Base-by-base conservation (phyloP, 2,329 filamentous ascomycete species). In the Penicillium paneum region DNA sequence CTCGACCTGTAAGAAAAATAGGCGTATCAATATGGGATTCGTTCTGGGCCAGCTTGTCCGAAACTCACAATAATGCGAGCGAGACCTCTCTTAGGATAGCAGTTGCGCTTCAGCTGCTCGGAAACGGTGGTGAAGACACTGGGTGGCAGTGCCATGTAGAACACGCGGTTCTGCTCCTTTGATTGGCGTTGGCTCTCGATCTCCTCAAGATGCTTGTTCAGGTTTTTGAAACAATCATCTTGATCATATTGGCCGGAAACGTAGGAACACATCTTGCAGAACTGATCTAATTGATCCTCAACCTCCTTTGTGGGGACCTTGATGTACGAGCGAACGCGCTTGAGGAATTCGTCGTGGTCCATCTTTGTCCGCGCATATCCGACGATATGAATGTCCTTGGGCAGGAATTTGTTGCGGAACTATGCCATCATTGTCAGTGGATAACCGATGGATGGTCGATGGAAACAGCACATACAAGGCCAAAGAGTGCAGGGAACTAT, bases 331-430 rank as follows among this genome's bases (percentile, higher is more conserved):
- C 89, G 93, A 77, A 99, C 91, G 65, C 94, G 86, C 78, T 88
- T 90, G 72, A 97, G 83, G 80, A 90, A 97, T 76, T 99, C 94
- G 62, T 91, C 87, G 70, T 93, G 91, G 79, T 97, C 92, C 94
- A 99, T 99, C 83, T 97, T 97, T 67, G 94, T 99, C 74, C 94
- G 88, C 68, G 94, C 94, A 90, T 99, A 99, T 81, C 94, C 94
- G 69, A 99, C 86, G 73, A 99, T 97, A 77, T 87, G 90, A 78
- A 96, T 91, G 76, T 95, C 91, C 78, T 96, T 96, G 68, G 78
- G 94, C 48, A 99, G 89, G 81, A 97, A 99, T 78, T 97, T 93
- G 81, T 99, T 99, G 73, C 94, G 91, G 81, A 93, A 96, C 92
- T 96, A 72, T 61, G 49, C 48, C 35, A 21, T 10, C 49, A 21